Evolutionary conservation across 768 basidiomycete genomes (phyloP).

Genomic region (Guyanaporus albipodus): DNA sequence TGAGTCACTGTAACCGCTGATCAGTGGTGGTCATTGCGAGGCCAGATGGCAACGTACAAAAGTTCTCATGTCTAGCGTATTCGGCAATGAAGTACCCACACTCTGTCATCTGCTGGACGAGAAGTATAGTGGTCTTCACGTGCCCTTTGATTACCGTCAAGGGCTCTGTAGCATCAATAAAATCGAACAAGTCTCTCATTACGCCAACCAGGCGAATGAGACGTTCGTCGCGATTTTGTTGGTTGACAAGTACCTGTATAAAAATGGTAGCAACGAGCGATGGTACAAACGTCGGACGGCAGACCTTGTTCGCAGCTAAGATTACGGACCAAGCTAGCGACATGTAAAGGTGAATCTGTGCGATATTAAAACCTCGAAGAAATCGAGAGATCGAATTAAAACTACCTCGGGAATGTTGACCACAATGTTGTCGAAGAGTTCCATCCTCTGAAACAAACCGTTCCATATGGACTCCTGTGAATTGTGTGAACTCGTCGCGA

Average conservation of each 20-base stretch:
- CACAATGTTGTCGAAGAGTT: constrained; percentile 11
- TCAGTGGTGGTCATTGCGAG: not conserved
- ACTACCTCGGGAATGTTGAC: constrained; percentile 13
- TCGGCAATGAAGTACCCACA: constrained; percentile 24
- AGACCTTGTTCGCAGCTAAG: constrained; percentile 18
- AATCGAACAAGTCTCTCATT: constrained; percentile 13
- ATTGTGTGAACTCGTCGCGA: no score
- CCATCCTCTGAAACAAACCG: constrained; percentile 10
- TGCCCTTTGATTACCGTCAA: constrained; percentile 14
- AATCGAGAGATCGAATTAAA: not conserved
- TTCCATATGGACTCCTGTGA: constrained; percentile 19
- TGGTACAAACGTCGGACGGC: no score
- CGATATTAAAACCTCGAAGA: not conserved
- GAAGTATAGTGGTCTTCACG: not conserved
- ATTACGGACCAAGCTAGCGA: constrained; percentile 22
- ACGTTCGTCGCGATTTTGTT: constrained; percentile 14
- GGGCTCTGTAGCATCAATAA: constrained; percentile 8
- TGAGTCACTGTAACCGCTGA: constrained; percentile 8
- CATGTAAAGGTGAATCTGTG: constrained; percentile 16
- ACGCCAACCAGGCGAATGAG: constrained; percentile 15
- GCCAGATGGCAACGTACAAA: constrained; percentile 9
- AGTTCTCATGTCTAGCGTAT: constrained; percentile 15
- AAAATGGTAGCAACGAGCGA: not conserved
- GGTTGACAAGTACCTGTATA: constrained; percentile 17
- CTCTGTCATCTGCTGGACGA: constrained; percentile 21